Percentiles rank a stretch among this genome's conserved stretches.
Evolutionary conservation across 768 basidiomycete genomes (phyloP).

Genomic region (Sutorius australiensis): DNA sequence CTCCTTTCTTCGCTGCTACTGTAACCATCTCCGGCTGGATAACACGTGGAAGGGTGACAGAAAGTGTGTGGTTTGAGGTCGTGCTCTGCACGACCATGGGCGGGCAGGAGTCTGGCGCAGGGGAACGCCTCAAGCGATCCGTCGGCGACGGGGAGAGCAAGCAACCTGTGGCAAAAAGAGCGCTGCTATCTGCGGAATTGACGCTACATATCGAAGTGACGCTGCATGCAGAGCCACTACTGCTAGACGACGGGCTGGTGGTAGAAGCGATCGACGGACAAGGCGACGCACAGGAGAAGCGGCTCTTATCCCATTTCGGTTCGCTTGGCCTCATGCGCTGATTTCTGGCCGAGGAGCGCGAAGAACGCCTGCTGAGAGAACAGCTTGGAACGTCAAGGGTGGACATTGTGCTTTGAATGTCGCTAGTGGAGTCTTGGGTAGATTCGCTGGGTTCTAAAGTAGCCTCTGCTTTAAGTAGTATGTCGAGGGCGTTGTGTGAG

Average conservation of each 20-base stretch:
- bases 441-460: constrained; percentile 16
- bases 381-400: constrained; percentile 22
- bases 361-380: constrained; percentile 29
- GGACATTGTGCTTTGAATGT: constrained; percentile 22
- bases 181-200: constrained; percentile 12
- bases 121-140: constrained; percentile 30
- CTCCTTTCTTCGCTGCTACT: constrained; percentile 55
- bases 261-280: constrained; percentile 26
- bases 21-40: constrained; percentile 63
- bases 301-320: constrained; percentile 27
- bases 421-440: constrained; percentile 16
- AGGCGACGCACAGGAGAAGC: constrained; percentile 29
- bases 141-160: constrained; percentile 27
- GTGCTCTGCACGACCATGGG: constrained; percentile 44
- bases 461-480: constrained; percentile 31
- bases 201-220: constrained; percentile 23
- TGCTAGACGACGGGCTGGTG: constrained; percentile 22
- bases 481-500: constrained; percentile 29
- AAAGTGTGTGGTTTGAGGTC: constrained; percentile 39
- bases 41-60: constrained; percentile 44
- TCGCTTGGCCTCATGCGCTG: constrained; percentile 24
- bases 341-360: constrained; percentile 28
- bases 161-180: constrained; percentile 15
- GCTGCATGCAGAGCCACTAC: constrained; percentile 23
- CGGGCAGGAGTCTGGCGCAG: constrained; percentile 36